Percentiles rank a stretch among this genome's conserved stretches.
These are phyloP conservation scores for Aschersonia sp. DNA, from an alignment of 2,329 filamentous ascomycete genomes.

Conservation along the genomic window DNA sequence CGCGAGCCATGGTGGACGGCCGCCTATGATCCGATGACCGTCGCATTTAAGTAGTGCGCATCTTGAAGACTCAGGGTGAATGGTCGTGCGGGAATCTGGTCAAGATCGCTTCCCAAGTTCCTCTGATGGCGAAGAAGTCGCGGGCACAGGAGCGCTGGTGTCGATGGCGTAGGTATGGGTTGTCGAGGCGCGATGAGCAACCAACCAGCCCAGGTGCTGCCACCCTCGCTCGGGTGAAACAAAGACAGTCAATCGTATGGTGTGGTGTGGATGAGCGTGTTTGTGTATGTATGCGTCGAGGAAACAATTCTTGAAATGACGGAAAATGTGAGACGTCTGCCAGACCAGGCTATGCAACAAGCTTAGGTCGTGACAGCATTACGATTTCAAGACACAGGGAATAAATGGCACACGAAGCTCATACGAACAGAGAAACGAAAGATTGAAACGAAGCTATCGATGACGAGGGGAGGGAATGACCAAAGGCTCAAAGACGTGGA, in stretches of 20 bases:
- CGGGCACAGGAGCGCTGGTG: conserved; percentile 1
- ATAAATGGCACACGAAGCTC: background rate
- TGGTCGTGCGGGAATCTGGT: background rate
- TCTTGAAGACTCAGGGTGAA: conserved; percentile 3
- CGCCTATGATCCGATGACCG: conserved; percentile 3
- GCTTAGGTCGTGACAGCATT: background rate
- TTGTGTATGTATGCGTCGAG: background rate
- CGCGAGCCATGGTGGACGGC: conserved; percentile 5
- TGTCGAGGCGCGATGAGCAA: background rate
- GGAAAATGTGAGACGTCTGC: background rate
- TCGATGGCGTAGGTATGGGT: background rate
- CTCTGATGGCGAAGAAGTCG: conserved; percentile 2
- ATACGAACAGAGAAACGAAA: background rate
- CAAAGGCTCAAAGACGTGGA: background rate
- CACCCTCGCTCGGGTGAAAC: background rate
- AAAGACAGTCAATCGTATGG: background rate
- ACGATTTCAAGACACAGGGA: background rate
- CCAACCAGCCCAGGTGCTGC: background rate
- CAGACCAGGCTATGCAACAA: background rate
- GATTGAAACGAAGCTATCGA: background rate
- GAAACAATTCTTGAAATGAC: background rate
- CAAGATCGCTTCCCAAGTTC: background rate
- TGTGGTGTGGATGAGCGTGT: background rate
- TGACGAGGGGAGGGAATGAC: background rate
- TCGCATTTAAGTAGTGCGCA: conserved; percentile 10